A percentile compares a stretch with the other conserved stretches of the same genome.
These are phyloP conservation scores for Candida neerlandica DNA, from an alignment of 1,139 yeast species.

Conservation along the genomic window DNA sequence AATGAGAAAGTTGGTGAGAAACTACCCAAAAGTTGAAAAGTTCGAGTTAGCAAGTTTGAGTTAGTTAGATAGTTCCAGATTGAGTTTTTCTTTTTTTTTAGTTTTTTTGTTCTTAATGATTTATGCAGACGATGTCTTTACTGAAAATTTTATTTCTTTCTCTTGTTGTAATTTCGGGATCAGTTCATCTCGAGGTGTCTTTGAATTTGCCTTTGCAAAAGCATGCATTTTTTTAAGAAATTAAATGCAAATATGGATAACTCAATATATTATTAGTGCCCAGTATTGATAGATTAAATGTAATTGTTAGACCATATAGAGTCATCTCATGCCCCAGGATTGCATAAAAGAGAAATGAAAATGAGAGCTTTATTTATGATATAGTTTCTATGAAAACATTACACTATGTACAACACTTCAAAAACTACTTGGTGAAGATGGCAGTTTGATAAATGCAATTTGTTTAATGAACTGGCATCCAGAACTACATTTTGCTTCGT, in stretches of 20 bases:
- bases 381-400: background rate
- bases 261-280: too few relatives aligned
- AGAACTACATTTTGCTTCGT: background rate
- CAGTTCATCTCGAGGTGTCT: too few relatives aligned
- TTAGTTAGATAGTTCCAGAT: background rate
- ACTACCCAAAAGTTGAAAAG: slow-evolving; percentile 36
- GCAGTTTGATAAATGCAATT: background rate
- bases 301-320: background rate
- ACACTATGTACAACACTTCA: background rate
- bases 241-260: too few relatives aligned
- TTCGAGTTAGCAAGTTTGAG: slow-evolving; percentile 31
- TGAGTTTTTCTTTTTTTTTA: background rate
- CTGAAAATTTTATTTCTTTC: too few relatives aligned
- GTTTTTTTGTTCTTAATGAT: background rate
- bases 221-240: too few relatives aligned
- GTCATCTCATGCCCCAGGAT: background rate
- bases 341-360: background rate
- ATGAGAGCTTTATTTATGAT: background rate
- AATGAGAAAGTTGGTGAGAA: slow-evolving; percentile 32
- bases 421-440: background rate
- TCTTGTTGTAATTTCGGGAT: too few relatives aligned
- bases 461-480: background rate
- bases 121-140: background rate
- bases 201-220: too few relatives aligned
- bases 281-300: too few relatives aligned